Base-by-base conservation (phyloP, 2,329 filamentous ascomycete genomes). In the Cadophora sp. region DNA sequence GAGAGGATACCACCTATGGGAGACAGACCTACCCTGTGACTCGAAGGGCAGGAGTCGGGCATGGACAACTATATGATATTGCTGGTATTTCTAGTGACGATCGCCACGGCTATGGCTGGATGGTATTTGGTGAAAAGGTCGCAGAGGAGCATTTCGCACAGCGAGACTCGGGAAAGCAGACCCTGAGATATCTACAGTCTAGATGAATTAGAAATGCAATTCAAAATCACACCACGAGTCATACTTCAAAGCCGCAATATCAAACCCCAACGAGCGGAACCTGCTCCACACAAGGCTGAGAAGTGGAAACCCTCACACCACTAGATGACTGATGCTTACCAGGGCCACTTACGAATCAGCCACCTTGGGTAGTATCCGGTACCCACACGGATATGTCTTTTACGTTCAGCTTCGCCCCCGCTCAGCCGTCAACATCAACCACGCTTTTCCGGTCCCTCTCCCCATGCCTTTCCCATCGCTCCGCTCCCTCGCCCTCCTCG, bases 1-100 rank as follows among this genome's bases (percentile, higher is more conserved):
- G 76, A 80, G 65, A 79, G 79, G 53, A 78, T 89, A 62, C 83
- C 85, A 5, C 74, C 80, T 0, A 69, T 80, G 62, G 80, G 73
- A 24, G 78, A 80, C 24, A 78, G 79, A 36, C 39, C 66, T 33
- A 51, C 48, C 20, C 62, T 68, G 20, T 68, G 66, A 68, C 66
- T 65, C 16, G 39, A 61, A 18, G 62, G 22, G 5, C 56, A 13
- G 20, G 22, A 27, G 18, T 27, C 41, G 8, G 50, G 43, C 27
- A 43, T 27, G 22, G 22, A 20, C 6, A 41, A 45, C 18, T 68
- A 63, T 20, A 65, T 33, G n/a, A 51, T 50, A 7, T 41, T 65
- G 14, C 3, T 68, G 18, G 24, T 59, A 45, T 65, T 56, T 55
- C 13, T 68, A 3, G 18, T 60, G 24, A 59, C 51, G 22, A n/a